phyloP scores from a whole-genome alignment of 2,329 filamentous ascomycete species.

The Aspergillaceae sp. region DNA sequence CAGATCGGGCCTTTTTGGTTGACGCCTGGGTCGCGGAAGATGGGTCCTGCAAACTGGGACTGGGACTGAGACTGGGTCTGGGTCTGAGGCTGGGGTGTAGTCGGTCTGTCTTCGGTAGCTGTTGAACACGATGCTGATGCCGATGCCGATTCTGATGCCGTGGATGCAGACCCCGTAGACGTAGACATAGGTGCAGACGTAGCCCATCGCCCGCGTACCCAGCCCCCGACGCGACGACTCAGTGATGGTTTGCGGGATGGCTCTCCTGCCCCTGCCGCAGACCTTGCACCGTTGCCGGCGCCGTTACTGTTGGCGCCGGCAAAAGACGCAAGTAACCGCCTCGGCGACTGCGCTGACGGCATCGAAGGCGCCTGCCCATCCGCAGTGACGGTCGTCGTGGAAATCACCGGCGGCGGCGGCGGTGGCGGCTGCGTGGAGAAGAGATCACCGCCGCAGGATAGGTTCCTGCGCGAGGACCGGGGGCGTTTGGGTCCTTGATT shows the following conservation, averaged over 20 bases:
- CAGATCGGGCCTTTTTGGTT: conserved; percentile 69
- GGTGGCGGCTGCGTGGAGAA: conserved; percentile 17
- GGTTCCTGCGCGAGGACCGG: no score
- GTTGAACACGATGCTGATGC: background rate
- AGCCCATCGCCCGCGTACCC: conserved; percentile 58
- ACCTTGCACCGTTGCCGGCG: background rate
- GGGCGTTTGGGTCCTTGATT: no score
- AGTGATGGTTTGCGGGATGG: conserved; percentile 28
- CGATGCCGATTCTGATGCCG: background rate
- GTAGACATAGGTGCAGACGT: conserved; percentile 35
- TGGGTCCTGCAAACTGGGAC: conserved; percentile 7
- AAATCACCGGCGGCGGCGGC: conserved; percentile 26
- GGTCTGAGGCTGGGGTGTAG: background rate
- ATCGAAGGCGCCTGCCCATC: conserved; percentile 18
- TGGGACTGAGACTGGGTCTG: background rate
- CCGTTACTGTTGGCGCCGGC: background rate
- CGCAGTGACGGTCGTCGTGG: conserved; percentile 28
- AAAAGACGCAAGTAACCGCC: conserved; percentile 27
- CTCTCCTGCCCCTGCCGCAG: no score
- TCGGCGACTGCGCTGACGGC: conserved; percentile 19
- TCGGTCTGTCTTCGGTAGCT: no score
- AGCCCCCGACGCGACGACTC: conserved; percentile 53
- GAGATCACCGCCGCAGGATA: conserved; percentile 24
- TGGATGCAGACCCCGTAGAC: background rate
- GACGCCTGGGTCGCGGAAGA: conserved; percentile 57